Evolutionary conservation across 495 filamentous ascomycete genomes (phyloP).

Genomic region (Talaromyces adpressus): DNA sequence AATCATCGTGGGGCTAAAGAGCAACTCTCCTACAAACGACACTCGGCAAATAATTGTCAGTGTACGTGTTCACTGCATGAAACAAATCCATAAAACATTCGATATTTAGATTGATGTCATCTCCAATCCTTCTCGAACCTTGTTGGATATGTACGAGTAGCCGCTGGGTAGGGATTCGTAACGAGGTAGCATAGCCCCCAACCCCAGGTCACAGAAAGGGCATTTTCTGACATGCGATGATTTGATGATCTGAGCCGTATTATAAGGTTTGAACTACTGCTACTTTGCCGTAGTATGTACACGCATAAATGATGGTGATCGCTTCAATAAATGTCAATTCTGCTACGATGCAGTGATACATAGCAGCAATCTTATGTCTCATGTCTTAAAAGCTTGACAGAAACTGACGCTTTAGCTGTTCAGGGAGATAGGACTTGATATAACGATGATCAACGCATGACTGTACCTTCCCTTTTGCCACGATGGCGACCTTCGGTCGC

Average conservation of each 20-base stretch:
- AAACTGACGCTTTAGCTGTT: background rate
- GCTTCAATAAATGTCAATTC: background rate
- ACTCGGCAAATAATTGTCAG: background rate
- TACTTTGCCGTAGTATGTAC: background rate
- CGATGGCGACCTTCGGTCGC: background rate
- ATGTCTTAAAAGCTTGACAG: background rate
- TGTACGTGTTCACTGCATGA: background rate
- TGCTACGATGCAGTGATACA: background rate
- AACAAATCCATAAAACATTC: background rate
- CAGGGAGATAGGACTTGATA: background rate
- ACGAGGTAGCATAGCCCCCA: background rate
- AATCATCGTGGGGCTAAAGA: background rate
- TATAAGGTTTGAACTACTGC: background rate
- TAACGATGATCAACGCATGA: background rate
- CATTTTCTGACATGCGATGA: background rate
- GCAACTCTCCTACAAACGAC: background rate
- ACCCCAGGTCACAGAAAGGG: background rate
- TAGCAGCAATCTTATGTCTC: background rate
- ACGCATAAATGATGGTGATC: background rate
- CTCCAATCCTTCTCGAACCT: background rate
- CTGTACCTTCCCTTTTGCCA: background rate
- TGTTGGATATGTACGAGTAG: background rate
- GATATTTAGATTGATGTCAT: background rate
- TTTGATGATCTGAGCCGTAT: background rate
- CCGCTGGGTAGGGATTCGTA: background rate